phyloP scores from a whole-genome alignment of 192 early-diverging fungal species.

The Coemansia sp. region DNA sequence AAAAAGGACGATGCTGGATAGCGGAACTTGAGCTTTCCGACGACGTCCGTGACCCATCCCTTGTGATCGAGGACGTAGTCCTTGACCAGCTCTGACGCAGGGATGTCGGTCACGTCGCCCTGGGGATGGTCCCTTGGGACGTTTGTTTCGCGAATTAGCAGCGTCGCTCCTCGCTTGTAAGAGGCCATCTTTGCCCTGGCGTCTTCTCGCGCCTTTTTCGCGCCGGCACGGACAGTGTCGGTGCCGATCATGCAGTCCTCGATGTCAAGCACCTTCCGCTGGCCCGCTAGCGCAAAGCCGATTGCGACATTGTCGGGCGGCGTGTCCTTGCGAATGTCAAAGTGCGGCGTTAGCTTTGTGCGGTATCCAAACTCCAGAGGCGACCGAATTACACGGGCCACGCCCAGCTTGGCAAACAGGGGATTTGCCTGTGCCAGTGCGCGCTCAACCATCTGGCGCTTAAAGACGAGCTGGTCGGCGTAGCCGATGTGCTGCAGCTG shows the following conservation, averaged over 20 bases:
- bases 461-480: constrained; percentile 58
- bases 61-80: constrained; percentile 57
- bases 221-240: constrained; percentile 57
- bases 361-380: constrained; percentile 61
- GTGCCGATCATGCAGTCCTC: constrained; percentile 65
- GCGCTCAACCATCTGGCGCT: constrained; percentile 56
- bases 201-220: constrained; percentile 45
- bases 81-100: constrained; percentile 44
- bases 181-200: constrained; percentile 53
- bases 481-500: constrained; percentile 63
- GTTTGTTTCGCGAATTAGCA: constrained; percentile 60
- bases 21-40: constrained; percentile 57
- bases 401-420: constrained; percentile 39
- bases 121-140: constrained; percentile 19
- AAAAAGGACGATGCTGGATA: constrained; percentile 67
- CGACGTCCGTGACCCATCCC: constrained; percentile 56
- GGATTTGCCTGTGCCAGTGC: constrained; percentile 52
- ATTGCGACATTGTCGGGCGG: constrained; percentile 49
- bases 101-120: constrained; percentile 14
- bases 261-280: constrained; percentile 62
- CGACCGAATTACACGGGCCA: constrained; percentile 51
- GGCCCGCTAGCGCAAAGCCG: constrained; percentile 59
- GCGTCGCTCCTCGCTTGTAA: constrained; percentile 59
- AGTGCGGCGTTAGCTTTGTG: constrained; percentile 68
- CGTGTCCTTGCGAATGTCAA: constrained; percentile 54